These are phyloP conservation scores for Pseudonitzschia delicatissima DNA, from an alignment of 108 stramenopile genomes.

Conservation along the genomic window DNA sequence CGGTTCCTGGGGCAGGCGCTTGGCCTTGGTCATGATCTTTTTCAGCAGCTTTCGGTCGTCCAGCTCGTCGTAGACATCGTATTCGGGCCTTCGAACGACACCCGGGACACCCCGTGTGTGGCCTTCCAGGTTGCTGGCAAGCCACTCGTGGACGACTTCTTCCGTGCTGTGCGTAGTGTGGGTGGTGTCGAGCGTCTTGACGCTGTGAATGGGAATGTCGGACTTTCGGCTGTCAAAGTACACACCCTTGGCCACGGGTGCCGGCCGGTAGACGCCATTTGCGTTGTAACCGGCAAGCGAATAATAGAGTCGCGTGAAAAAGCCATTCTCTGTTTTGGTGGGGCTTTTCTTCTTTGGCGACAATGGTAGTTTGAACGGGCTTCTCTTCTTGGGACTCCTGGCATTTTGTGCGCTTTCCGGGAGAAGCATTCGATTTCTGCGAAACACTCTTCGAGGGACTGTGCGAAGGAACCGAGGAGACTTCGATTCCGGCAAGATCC, in stretches of 20 bases:
- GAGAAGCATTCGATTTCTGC: too few relatives aligned
- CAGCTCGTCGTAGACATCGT: constrained; percentile 6
- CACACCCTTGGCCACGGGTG: constrained; percentile 5
- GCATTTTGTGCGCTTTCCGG: too few relatives aligned
- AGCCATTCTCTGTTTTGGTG: background rate
- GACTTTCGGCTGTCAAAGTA: background rate
- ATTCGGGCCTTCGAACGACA: constrained; percentile 7
- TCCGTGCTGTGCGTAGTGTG: background rate
- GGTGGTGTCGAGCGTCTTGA: background rate
- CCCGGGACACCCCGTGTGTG: background rate
- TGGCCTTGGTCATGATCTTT: background rate
- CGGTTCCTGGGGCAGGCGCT: background rate
- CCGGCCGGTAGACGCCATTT: constrained; percentile 5
- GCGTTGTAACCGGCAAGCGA: background rate
- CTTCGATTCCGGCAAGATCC: too few relatives aligned
- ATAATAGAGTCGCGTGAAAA: constrained; percentile 3
- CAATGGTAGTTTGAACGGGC: background rate
- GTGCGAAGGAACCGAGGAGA: too few relatives aligned
- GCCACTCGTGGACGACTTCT: background rate
- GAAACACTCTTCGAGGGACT: too few relatives aligned
- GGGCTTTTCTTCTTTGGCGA: background rate
- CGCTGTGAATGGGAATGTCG: background rate
- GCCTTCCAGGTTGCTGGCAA: background rate
- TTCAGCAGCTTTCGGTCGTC: constrained; percentile 9
- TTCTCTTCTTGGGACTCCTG: constrained; percentile 1